Base-by-base conservation (phyloP, 129 eudicot species). In the Ambrosia artemisiifolia region DNA sequence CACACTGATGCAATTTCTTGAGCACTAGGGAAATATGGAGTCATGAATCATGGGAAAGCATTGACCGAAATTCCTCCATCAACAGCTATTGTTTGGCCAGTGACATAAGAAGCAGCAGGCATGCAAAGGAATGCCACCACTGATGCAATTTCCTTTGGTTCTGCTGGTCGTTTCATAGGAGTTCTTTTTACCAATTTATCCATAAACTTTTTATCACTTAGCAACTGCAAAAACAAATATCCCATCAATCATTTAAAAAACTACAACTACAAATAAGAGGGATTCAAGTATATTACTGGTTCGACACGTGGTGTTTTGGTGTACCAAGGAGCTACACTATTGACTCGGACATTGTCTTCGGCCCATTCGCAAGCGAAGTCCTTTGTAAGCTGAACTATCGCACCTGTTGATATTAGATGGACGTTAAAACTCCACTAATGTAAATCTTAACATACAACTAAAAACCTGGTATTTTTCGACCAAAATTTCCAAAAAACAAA, bases 291-390 rank as follows among this genome's bases (percentile, higher is more conserved):
- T 43, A 75, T 78, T 88, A 92, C 97, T 19, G 47, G 80, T 77
- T 92, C 85, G 17, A 83, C 94, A 28, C 88, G 85, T 0, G 96
- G 76, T 0, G 97, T 92, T 68, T 49, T 84, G 77, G 71, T 92
- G 78, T 69, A 79, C 89, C 93, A 83, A 13, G 97, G 97, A 17
- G 97, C 87, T 74, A 88, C 96, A 74, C 81, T 40, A 74, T 88
- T 92, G 28, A 76, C 79, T 63, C 96, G 86, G 28, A 92, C 82
- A 57, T 78, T 84, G 69, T 91, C 95, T 73, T 80, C 80, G 11
- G 95, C 97, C 97, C 97, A 91, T 83, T 92, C 97, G 49, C 97
- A 92, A n/a, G 97, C 93, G 80, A 92, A 78, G 64, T 92, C 85
- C 75, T 79, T 86, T 2, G 96, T 80, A 24, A 92, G 91, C 74